Percentiles rank a stretch among this genome's conserved stretches.
These are phyloP conservation scores for Colletotrichum australisinense DNA, from an alignment of 2,329 filamentous ascomycete genomes.

Conservation along the genomic window DNA sequence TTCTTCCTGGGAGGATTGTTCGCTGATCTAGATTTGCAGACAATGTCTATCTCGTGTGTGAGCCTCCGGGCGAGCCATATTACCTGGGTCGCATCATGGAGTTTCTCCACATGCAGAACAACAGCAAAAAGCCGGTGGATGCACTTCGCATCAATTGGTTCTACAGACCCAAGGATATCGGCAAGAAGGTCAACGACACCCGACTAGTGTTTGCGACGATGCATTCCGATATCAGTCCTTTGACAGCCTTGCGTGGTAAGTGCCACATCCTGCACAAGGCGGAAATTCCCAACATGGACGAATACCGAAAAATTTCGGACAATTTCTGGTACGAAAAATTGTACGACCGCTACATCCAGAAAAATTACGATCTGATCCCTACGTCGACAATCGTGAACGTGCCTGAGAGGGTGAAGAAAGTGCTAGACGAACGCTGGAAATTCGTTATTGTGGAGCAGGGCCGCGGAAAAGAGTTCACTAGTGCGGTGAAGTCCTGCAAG, in stretches of 20 bases:
- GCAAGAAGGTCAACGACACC: conserved; percentile 90
- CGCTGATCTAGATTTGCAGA: conserved; percentile 55
- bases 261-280: conserved; percentile 90
- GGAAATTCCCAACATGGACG: conserved; percentile 85
- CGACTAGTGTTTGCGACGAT: conserved; percentile 95
- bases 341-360: conserved; percentile 97
- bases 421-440: conserved; percentile 95
- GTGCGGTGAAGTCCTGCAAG: conserved; percentile 96
- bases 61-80: conserved; percentile 97
- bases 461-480: conserved; percentile 93
- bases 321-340: conserved; percentile 98
- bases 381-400: conserved; percentile 95
- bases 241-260: conserved; percentile 92
- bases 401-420: conserved; percentile 92
- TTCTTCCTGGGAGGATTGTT: conserved; percentile 2
- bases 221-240: conserved; percentile 96
- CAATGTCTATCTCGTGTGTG: conserved; percentile 95
- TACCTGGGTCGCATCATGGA: conserved; percentile 99
- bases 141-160: conserved; percentile 97
- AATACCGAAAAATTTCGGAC: conserved; percentile 86
- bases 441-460: conserved; percentile 95
- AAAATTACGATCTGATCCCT: conserved; percentile 96
- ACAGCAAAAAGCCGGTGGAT: conserved; percentile 80
- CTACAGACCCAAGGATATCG: conserved; percentile 95
- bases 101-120: conserved; percentile 86